A percentile compares a stretch with the other conserved stretches of the same genome.
Evolutionary conservation across 345 rosid species (phyloP).

Genomic region (Pugionium dolabratum): DNA sequence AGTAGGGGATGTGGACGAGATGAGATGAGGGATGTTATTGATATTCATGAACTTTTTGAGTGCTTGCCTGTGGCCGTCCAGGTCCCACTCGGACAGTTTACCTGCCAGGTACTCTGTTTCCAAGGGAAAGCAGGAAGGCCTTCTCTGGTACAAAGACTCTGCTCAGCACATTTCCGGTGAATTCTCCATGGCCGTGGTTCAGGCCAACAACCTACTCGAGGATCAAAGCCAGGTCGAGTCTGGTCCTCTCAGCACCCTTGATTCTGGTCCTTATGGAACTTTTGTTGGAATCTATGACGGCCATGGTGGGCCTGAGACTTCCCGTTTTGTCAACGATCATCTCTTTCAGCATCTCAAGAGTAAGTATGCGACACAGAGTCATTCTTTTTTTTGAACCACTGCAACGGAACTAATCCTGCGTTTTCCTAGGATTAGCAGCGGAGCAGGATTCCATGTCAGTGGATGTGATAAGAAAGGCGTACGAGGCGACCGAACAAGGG

Average conservation of each 20-base stretch:
- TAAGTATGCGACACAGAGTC: conserved; percentile 38
- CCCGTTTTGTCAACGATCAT: conserved; percentile 80
- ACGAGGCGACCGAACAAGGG: conserved; percentile 96
- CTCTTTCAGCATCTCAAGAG: conserved; percentile 88
- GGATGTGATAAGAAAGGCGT: conserved; percentile 79
- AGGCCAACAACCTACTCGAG: conserved; percentile 55
- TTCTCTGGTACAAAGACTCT: conserved; percentile 89
- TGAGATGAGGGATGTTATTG: conserved; percentile 95
- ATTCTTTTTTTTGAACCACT: background rate
- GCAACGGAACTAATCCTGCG: conserved; percentile 19
- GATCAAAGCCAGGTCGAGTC: conserved; percentile 97
- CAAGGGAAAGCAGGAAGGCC: conserved; percentile 79
- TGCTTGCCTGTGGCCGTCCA: conserved; percentile 52
- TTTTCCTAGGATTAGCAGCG: conserved; percentile 50
- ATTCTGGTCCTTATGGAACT: conserved; percentile 83
- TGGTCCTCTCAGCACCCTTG: conserved; percentile 74
- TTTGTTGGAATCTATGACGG: conserved; percentile 94
- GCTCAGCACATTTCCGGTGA: conserved; percentile 86
- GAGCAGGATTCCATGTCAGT: conserved; percentile 78
- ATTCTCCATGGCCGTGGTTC: conserved; percentile 69
- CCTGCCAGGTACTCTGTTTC: conserved; percentile 49
- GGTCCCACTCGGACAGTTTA: too few relatives aligned
- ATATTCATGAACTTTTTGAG: conserved; percentile 63
- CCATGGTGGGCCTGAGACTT: conserved; percentile 95
- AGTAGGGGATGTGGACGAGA: background rate